Percentiles rank a stretch among this genome's conserved stretches.
Evolutionary conservation across 2,329 filamentous ascomycete species (phyloP).

Genomic region (Colletotrichum liaoningense): DNA sequence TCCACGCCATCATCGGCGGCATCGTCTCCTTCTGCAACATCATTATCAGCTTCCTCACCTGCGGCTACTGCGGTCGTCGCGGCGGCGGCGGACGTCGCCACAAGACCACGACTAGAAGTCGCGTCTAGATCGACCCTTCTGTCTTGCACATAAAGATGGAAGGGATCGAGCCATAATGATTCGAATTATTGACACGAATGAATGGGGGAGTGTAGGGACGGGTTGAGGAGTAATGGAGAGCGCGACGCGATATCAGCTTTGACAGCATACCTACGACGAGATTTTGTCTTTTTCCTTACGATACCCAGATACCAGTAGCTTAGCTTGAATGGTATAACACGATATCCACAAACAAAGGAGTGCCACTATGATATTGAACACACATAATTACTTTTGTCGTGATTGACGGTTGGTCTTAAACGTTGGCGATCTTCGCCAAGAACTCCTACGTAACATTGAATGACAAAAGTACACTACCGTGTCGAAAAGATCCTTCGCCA

Average conservation of each 20-base stretch:
- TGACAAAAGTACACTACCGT: too few relatives aligned
- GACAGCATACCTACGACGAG: conserved; percentile 6
- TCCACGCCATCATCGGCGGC: conserved; percentile 75
- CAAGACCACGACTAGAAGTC: conserved; percentile 44
- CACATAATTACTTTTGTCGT: too few relatives aligned
- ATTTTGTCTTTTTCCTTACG: neutral
- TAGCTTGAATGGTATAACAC: conserved; percentile 27
- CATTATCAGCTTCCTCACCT: conserved; percentile 74
- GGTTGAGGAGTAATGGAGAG: neutral
- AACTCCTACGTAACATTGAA: too few relatives aligned
- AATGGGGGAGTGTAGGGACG: neutral
- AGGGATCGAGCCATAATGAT: neutral
- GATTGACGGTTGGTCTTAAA: too few relatives aligned
- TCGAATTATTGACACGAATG: neutral
- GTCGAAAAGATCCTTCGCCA: too few relatives aligned
- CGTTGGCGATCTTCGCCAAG: too few relatives aligned
- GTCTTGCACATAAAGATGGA: neutral
- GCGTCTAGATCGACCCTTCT: conserved; percentile 42
- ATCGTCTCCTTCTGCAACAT: conserved; percentile 74
- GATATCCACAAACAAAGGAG: neutral
- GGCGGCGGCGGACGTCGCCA: conserved; percentile 43
- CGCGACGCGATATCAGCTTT: neutral
- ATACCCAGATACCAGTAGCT: conserved; percentile 34
- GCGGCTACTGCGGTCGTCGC: conserved; percentile 55
- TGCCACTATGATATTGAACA: neutral